Evolutionary conservation across 1,284 basidiomycete species (phyloP).

Genomic region (Anthracocystis setariae): DNA sequence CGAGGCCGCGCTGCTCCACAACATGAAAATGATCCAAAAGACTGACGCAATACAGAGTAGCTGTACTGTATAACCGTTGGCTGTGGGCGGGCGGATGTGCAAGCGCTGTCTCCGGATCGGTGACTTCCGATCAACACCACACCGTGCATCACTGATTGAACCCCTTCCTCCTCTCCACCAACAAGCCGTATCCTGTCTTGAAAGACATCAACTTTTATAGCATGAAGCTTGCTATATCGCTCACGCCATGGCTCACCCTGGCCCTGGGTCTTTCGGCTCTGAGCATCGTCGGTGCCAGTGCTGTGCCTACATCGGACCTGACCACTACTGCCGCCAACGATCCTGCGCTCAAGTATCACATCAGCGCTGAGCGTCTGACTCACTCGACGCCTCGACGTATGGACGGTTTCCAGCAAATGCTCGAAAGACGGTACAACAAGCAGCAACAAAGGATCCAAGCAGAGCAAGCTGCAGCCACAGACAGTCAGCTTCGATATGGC

Average conservation of each 20-base stretch:
- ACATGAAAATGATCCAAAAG: too few species aligned
- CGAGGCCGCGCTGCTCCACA: too few species aligned
- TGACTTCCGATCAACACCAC: conserved; percentile 8
- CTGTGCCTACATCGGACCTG: conserved; percentile 15
- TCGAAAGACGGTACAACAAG: conserved; percentile 33
- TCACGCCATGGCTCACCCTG: conserved; percentile 31
- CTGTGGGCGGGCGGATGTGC: too few species aligned
- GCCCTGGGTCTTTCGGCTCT: conserved; percentile 16
- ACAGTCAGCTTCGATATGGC: neutral
- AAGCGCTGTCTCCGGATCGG: conserved; percentile 7
- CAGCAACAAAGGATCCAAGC: conserved; percentile 15
- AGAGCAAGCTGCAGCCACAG: neutral
- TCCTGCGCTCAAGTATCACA: neutral
- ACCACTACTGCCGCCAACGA: neutral
- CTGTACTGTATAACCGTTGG: too few species aligned
- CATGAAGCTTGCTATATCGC: conserved; percentile 30
- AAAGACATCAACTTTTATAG: neutral
- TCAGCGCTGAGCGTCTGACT: conserved; percentile 40
- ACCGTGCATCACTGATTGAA: neutral
- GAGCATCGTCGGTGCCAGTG: conserved; percentile 1
- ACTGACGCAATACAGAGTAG: too few species aligned
- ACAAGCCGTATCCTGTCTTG: neutral
- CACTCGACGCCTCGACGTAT: conserved; percentile 39
- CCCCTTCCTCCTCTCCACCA: neutral
- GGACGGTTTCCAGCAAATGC: conserved; percentile 45